phyloP scores from a whole-genome alignment of 2,329 filamentous ascomycete species.

The Alternaria arbusti region DNA sequence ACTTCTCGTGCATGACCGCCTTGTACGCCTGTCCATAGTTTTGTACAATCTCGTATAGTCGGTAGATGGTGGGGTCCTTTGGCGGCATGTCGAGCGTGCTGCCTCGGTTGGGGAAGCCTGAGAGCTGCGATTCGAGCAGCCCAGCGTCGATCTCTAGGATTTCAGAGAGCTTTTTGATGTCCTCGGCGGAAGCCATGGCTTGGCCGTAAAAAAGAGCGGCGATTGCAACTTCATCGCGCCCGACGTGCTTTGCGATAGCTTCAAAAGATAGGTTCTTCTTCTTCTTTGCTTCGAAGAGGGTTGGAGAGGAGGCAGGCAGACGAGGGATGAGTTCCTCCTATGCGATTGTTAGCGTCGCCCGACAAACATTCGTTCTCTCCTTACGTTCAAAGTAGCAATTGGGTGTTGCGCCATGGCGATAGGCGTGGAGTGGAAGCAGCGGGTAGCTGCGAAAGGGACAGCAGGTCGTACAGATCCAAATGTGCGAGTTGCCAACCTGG shows the following conservation, averaged over 20 bases:
- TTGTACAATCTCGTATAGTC: conserved; percentile 92
- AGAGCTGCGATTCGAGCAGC: conserved; percentile 66
- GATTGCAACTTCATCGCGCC: conserved; percentile 81
- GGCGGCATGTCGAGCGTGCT: conserved; percentile 82
- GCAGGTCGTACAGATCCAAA: conserved; percentile 35
- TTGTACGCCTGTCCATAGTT: conserved; percentile 98
- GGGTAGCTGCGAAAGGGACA: conserved; percentile 27
- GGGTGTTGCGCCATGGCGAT: conserved; percentile 46
- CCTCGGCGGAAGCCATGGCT: conserved; percentile 73
- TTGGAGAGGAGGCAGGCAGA: conserved; percentile 73
- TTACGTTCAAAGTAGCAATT: conserved; percentile 49
- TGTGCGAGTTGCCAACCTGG: conserved; percentile 39
- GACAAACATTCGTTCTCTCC: neutral
- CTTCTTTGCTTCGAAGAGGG: conserved; percentile 83
- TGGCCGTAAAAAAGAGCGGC: conserved; percentile 93
- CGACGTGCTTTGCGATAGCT: conserved; percentile 73
- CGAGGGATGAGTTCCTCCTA: conserved; percentile 70
- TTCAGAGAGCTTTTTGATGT: conserved; percentile 69
- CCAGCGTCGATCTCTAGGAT: conserved; percentile 67
- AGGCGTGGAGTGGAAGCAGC: conserved; percentile 35
- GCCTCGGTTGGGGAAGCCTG: conserved; percentile 81
- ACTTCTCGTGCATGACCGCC: conserved; percentile 92
- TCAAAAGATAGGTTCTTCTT: conserved; percentile 78
- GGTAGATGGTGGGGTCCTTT: conserved; percentile 84
- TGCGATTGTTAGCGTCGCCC: conserved; percentile 13